A percentile compares a stretch with the other conserved stretches of the same genome.
phyloP scores from a whole-genome alignment of 805 yeast genomes.

The Starmerella khaoyaiensis region DNA sequence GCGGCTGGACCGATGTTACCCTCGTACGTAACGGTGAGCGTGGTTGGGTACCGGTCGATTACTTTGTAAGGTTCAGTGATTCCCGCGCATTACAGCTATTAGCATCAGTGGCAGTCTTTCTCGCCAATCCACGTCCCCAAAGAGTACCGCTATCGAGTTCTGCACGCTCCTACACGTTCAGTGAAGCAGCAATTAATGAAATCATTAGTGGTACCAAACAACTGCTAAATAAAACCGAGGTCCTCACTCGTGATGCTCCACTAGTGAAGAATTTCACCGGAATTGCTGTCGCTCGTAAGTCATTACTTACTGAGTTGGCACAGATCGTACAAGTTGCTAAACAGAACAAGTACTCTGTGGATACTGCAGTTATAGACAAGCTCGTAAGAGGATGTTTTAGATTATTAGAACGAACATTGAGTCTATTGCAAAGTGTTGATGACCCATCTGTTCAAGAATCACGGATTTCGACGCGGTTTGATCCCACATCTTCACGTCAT shows the following conservation, averaged over 20 bases:
- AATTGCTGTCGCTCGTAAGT: slow-evolving; percentile 27
- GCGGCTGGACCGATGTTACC: slow-evolving; percentile 36
- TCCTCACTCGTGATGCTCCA: slow-evolving; percentile 27
- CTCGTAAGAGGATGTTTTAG: slow-evolving; percentile 26
- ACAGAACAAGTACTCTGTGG: slow-evolving; percentile 25
- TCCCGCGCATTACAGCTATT: slow-evolving; percentile 29
- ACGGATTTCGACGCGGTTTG: too few species aligned
- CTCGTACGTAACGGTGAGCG: slow-evolving; percentile 27
- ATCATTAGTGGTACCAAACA: slow-evolving; percentile 31
- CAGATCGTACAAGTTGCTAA: slow-evolving; percentile 30
- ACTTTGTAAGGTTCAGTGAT: slow-evolving; percentile 30
- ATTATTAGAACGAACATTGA: slow-evolving; percentile 26
- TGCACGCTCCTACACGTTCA: slow-evolving; percentile 21
- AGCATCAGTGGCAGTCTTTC: slow-evolving; percentile 27
- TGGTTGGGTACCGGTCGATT: slow-evolving; percentile 35
- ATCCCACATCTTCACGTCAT: too few species aligned
- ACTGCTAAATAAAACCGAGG: slow-evolving; percentile 27
- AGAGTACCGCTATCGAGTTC: slow-evolving; percentile 1
- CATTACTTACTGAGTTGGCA: slow-evolving; percentile 31
- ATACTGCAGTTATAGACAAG: slow-evolving; percentile 25
- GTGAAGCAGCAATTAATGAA: slow-evolving; percentile 29
- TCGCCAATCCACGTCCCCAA: slow-evolving; percentile 26
- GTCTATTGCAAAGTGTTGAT: slow-evolving; percentile 25
- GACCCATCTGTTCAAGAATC: slow-evolving; percentile 14
- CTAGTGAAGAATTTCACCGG: slow-evolving; percentile 24